phyloP scores from a whole-genome alignment of 192 early-diverging fungal species.

The Coemansia sp. region DNA sequence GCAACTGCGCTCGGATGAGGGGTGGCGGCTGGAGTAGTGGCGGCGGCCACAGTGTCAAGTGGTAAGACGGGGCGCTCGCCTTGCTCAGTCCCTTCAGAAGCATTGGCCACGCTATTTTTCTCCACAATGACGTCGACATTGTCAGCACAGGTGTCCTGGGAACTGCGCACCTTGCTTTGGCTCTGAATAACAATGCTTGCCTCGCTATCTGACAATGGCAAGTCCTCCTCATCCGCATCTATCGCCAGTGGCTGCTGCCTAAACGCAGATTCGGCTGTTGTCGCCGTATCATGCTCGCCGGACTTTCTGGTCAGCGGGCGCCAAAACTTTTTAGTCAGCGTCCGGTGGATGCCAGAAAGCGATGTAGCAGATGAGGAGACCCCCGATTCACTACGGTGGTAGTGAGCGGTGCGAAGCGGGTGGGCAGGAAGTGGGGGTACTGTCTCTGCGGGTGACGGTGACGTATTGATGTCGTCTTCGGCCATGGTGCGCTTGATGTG shows the following conservation, averaged over 20 bases:
- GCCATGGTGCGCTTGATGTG: constrained; percentile 19
- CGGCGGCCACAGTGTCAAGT: not conserved
- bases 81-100: not conserved
- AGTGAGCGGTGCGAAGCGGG: not conserved
- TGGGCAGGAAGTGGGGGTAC: not conserved
- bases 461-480: not conserved
- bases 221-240: constrained; percentile 1
- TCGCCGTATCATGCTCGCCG: not conserved
- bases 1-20: constrained; percentile 8
- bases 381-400: not conserved
- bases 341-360: constrained; percentile 7
- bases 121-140: constrained; percentile 4
- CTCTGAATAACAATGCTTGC: not conserved
- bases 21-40: not conserved
- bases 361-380: constrained; percentile 3
- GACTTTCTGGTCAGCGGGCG: constrained; percentile 29
- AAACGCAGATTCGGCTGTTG: not conserved
- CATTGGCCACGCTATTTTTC: not conserved
- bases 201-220: constrained; percentile 1
- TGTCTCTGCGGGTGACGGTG: not conserved
- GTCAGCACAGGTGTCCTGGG: constrained; percentile 11
- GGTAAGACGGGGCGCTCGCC: not conserved
- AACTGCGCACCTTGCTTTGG: constrained; percentile 2
- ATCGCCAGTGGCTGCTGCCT: constrained; percentile 5
- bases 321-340: constrained; percentile 33